Base-by-base conservation (phyloP, 176 grass and related monocot genomes). In the Oryza rufipogon region DNA sequence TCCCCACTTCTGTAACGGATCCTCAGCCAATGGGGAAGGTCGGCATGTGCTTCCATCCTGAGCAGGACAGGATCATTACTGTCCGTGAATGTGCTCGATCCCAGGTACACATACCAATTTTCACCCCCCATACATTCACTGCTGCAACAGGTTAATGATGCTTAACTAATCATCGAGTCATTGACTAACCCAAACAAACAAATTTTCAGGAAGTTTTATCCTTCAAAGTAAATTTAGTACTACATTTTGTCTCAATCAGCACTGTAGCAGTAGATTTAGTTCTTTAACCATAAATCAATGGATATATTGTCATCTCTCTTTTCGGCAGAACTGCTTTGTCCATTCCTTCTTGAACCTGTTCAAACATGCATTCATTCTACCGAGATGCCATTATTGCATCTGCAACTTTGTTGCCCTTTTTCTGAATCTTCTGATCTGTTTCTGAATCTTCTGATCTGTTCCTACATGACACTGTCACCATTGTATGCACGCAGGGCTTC, bases 1-100 rank as follows among this genome's bases (percentile, higher is more conserved):
- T 96, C 77, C 94, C 94, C 60, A 96, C 94, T 38, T 91, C 94
- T 22, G 87, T 93, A 13, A 97, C 95, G 3, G 92, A 97, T 91
- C 88, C 95, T 49, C 95, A 97, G 81, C 95, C 95, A n/a, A 97
- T 97, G 92, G 84, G 92, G 5, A 97, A 94, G 81, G 95, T 97
- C 8, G 95, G 95, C 47, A 97, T 94, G 95, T 97, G 92, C 88
- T 97, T 97, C 75, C 92, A 97, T 58, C 90, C 95, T 3, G 92
- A 94, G 2, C 90, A 97, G 81, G 92, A 97, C 84, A 75, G 95
- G 63, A 94, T 94, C 75, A 80, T 97, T 66, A 97, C 92, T 42
- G 90, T 97, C 34, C 92, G 90, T 9, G 92, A 94, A 85, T 97
- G 95, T 81, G 92, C 95, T 6, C 60, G 90, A 23, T 94, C 92